phyloP scores from a whole-genome alignment of 2,329 filamentous ascomycete species.

The Harringtonia lauricola region DNA sequence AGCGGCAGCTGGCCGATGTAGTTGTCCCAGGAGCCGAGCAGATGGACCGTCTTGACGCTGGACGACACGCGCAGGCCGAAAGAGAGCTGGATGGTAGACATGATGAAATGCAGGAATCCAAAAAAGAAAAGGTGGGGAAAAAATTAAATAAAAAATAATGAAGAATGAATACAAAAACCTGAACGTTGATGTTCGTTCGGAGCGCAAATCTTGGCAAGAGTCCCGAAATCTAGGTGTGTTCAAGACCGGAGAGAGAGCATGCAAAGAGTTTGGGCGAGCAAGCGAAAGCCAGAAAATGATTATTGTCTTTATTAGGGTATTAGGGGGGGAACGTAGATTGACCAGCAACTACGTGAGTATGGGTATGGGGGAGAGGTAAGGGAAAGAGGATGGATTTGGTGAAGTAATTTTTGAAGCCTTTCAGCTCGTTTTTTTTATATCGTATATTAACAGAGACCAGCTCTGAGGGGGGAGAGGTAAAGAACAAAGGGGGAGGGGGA shows the following conservation, averaged over 20 bases:
- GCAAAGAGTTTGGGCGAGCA: slow-evolving; percentile 30
- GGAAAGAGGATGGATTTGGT: slow-evolving; percentile 2
- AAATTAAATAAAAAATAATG: slow-evolving; percentile 21
- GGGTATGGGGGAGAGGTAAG: neutral
- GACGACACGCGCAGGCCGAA: slow-evolving; percentile 93
- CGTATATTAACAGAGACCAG: slow-evolving; percentile 21
- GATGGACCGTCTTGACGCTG: slow-evolving; percentile 93
- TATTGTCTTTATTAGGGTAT: slow-evolving; percentile 30
- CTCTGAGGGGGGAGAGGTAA: slow-evolving; percentile 16
- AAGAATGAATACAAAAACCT: slow-evolving; percentile 12
- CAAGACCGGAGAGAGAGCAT: neutral
- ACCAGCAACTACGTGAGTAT: slow-evolving; percentile 10
- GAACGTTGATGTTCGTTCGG: slow-evolving; percentile 23
- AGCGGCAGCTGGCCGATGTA: slow-evolving; percentile 92
- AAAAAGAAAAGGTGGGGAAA: slow-evolving; percentile 23
- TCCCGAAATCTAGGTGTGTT: neutral
- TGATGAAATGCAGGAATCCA: slow-evolving; percentile 33
- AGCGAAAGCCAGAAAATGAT: slow-evolving; percentile 39
- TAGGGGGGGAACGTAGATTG: slow-evolving; percentile 14
- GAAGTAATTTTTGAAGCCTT: slow-evolving; percentile 13
- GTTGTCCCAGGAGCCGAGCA: slow-evolving; percentile 97
- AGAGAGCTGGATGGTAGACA: slow-evolving; percentile 87
- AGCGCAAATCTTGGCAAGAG: slow-evolving; percentile 8
- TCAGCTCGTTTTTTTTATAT: slow-evolving; percentile 13
- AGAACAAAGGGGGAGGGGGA: slow-evolving; percentile 18